Conservation (phyloP, 1,139 yeast species). For the Pneumocystis canis region DNA sequence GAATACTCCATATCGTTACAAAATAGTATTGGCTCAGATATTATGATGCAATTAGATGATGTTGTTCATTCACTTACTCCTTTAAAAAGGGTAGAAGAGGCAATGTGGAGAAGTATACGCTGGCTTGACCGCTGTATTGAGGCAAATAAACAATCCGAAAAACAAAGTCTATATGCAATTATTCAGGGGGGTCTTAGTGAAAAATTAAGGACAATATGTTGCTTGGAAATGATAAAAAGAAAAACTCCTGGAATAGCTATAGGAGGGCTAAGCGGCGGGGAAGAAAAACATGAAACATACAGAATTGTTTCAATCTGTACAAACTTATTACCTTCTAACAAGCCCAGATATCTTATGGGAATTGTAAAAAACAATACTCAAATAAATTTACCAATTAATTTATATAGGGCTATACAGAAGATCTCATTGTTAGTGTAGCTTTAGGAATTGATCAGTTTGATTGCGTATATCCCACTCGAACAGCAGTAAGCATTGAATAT, state of each 20-base stretch:
- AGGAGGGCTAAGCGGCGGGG: slow-evolving; percentile 35
- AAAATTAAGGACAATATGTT: slow-evolving; percentile 28
- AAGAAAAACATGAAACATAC: slow-evolving; percentile 30
- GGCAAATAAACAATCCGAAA: slow-evolving; percentile 32
- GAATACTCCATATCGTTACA: slow-evolving; percentile 33
- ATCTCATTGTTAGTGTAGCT: slow-evolving; percentile 32
- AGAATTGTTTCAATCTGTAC: slow-evolving; percentile 28
- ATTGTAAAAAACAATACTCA: slow-evolving; percentile 17
- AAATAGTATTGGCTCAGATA: slow-evolving; percentile 32
- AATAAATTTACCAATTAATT: neutral
- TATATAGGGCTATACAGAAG: slow-evolving; percentile 31
- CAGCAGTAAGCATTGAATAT: slow-evolving; percentile 21
- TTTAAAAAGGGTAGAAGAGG: slow-evolving; percentile 31
- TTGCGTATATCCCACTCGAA: slow-evolving; percentile 34
- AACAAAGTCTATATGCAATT: slow-evolving; percentile 31
- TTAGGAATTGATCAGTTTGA: slow-evolving; percentile 34
- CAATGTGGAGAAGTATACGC: slow-evolving; percentile 29
- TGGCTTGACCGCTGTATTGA: slow-evolving; percentile 33
- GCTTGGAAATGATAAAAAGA: slow-evolving; percentile 30
- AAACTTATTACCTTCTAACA: slow-evolving; percentile 28
- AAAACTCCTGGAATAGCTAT: slow-evolving; percentile 36
- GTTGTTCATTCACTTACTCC: slow-evolving; percentile 32
- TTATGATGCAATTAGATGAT: slow-evolving; percentile 35
- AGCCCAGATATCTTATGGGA: slow-evolving; percentile 35
- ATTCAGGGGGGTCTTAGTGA: slow-evolving; percentile 34